Evolutionary conservation across 1,139 yeast genomes (phyloP).

Genomic region (Zhuliangozyma blackwelliae): DNA sequence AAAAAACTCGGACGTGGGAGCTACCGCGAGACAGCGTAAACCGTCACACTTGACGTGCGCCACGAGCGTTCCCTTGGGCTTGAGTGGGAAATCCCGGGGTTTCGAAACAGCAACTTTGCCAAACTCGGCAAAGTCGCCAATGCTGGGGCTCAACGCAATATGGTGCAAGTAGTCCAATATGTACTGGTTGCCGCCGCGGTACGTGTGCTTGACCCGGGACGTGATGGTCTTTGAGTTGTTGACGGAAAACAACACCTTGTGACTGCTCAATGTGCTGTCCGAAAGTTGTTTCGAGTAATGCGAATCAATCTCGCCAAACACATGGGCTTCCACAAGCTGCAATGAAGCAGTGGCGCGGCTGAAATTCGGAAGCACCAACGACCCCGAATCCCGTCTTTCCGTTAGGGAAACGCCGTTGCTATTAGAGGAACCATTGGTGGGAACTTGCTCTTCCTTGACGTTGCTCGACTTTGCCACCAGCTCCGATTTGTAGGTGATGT

Average conservation of each 20-base stretch:
- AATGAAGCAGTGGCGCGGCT: slow-evolving; percentile 45
- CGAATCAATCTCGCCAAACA: slow-evolving; percentile 55
- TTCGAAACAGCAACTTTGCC: slow-evolving; percentile 28
- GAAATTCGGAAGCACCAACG: slow-evolving; percentile 31
- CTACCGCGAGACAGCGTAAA: slow-evolving; percentile 52
- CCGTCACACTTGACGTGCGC: slow-evolving; percentile 42
- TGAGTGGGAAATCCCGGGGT: slow-evolving; percentile 1
- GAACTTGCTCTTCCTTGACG: not conserved
- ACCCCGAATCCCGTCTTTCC: slow-evolving; percentile 15
- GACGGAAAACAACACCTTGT: slow-evolving; percentile 29
- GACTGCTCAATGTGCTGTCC: slow-evolving; percentile 10
- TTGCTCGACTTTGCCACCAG: slow-evolving; percentile 17
- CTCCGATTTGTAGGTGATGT: slow-evolving; percentile 49
- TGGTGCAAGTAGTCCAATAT: slow-evolving; percentile 54
- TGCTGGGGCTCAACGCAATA: slow-evolving; percentile 51
- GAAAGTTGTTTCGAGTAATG: slow-evolving; percentile 4
- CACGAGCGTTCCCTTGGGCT: slow-evolving; percentile 49
- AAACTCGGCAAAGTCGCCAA: slow-evolving; percentile 67
- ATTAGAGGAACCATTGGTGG: not conserved
- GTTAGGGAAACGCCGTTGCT: slow-evolving; percentile 14
- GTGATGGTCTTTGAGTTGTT: slow-evolving; percentile 34
- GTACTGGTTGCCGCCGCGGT: slow-evolving; percentile 62
- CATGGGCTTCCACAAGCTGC: slow-evolving; percentile 55
- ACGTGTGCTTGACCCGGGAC: slow-evolving; percentile 48
- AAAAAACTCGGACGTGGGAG: slow-evolving; percentile 64